phyloP scores from a whole-genome alignment of 257 asterid species.

The Pogostemon cablin region DNA sequence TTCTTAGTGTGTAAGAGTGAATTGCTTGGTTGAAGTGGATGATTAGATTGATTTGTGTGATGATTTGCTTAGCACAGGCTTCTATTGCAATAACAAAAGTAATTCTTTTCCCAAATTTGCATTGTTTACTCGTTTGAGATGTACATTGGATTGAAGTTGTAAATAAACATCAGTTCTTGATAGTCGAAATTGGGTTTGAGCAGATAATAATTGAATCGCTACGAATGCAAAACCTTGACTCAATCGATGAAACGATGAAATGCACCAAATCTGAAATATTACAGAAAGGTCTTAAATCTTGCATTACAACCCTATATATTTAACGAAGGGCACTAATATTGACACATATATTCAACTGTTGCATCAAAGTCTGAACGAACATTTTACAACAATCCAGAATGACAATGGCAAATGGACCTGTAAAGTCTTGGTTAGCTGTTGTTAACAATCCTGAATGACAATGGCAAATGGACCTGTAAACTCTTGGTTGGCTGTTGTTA shows the following conservation, averaged over 20 bases:
- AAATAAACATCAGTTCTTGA: too few relatives aligned
- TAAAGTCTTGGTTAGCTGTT: conserved; percentile 9
- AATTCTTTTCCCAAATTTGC: too few relatives aligned
- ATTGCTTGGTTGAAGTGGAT: conserved; percentile 3
- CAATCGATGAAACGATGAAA: neutral
- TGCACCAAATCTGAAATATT: neutral
- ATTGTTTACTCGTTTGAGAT: too few relatives aligned
- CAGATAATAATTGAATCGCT: too few relatives aligned
- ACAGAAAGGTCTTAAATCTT: neutral
- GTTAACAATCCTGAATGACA: conserved; percentile 15
- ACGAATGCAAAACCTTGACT: too few relatives aligned
- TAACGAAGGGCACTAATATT: conserved; percentile 11
- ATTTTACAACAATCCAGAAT: conserved; percentile 37
- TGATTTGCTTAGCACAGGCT: neutral
- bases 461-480: conserved; percentile 5
- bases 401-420: conserved; percentile 11
- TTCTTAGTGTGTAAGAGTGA: neutral
- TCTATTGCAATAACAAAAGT: neutral
- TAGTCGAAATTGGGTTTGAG: too few relatives aligned
- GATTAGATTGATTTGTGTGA: neutral
- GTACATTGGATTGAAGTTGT: too few relatives aligned
- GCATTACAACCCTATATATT: neutral
- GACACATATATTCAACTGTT: conserved; percentile 28
- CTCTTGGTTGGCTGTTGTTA: conserved; percentile 15
- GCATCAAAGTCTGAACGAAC: conserved; percentile 21